Conservation (phyloP, 805 yeast genomes). For the Candida nemodendra region DNA sequence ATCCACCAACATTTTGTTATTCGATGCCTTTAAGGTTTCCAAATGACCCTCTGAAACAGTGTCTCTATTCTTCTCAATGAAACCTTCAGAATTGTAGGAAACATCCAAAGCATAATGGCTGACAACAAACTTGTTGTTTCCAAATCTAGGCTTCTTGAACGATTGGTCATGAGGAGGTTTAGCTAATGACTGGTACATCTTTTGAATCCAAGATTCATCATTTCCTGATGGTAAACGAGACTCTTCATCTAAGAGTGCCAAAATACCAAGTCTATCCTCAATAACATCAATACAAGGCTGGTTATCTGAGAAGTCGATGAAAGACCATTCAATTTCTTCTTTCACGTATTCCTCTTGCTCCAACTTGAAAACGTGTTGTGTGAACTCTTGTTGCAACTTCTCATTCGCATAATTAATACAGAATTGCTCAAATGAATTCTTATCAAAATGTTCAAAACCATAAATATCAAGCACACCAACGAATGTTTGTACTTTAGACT, state of each 20-base stretch:
- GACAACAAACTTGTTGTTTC: constrained; percentile 85
- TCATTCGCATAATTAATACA: constrained; percentile 97
- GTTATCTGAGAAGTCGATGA: constrained; percentile 92
- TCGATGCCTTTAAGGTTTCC: constrained; percentile 72
- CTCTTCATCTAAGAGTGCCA: constrained; percentile 90
- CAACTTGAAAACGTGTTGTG: constrained; percentile 93
- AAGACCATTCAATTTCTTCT: constrained; percentile 95
- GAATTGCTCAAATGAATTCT: constrained; percentile 94
- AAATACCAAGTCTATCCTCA: constrained; percentile 84
- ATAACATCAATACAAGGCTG: constrained; percentile 95
- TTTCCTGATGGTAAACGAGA: constrained; percentile 91
- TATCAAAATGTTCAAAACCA: constrained; percentile 95
- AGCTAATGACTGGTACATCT: constrained; percentile 81
- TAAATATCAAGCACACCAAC: constrained; percentile 97
- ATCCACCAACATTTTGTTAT: constrained; percentile 61
- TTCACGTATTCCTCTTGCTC: constrained; percentile 94
- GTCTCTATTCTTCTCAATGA: constrained; percentile 95
- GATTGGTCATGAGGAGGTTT: constrained; percentile 73
- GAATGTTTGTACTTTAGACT: constrained; percentile 59
- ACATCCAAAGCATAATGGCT: constrained; percentile 95
- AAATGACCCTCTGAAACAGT: constrained; percentile 95
- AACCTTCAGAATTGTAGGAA: constrained; percentile 87
- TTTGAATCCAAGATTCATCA: constrained; percentile 89
- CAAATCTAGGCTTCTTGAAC: constrained; percentile 92
- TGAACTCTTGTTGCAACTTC: constrained; percentile 94